Evolutionary conservation across 1,284 basidiomycete species (phyloP).

Genomic region (Fistulinella cinereoalba): DNA sequence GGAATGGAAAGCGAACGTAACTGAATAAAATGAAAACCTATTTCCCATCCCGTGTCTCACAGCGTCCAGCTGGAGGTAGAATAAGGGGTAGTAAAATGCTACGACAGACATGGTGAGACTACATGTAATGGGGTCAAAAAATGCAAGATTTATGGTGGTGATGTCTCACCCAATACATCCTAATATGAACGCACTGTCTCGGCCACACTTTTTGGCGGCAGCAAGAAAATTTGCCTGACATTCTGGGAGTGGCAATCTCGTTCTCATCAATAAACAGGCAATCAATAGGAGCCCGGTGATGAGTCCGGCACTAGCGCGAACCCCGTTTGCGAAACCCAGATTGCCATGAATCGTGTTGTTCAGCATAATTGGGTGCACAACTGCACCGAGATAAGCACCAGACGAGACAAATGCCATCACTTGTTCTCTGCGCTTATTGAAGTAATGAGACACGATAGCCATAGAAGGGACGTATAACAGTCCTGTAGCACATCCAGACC

Average conservation of each 20-base stretch:
- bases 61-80: constrained; percentile 33
- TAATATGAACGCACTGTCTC: constrained; percentile 25
- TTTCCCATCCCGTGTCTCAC: constrained; percentile 23
- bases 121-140: too few species aligned
- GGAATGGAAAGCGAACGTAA: neutral
- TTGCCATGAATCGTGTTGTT: constrained; percentile 36
- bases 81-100: constrained; percentile 25
- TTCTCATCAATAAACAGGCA: constrained; percentile 30
- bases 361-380: constrained; percentile 39
- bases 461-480: constrained; percentile 31
- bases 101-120: too few species aligned
- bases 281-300: constrained; percentile 25
- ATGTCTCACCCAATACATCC: too few species aligned
- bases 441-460: constrained; percentile 36
- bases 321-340: constrained; percentile 30
- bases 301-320: constrained; percentile 33
- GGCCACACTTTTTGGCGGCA: constrained; percentile 14
- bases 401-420: constrained; percentile 34
- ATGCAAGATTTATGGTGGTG: too few species aligned
- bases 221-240: constrained; percentile 17
- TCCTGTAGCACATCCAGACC: constrained; percentile 33
- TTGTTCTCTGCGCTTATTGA: constrained; percentile 31
- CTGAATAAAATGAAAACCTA: constrained; percentile 34
- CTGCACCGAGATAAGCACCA: constrained; percentile 36
- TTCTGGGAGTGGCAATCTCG: constrained; percentile 27